Conservation (phyloP, 768 basidiomycete species). For the Saitozyma podzolica region DNA sequence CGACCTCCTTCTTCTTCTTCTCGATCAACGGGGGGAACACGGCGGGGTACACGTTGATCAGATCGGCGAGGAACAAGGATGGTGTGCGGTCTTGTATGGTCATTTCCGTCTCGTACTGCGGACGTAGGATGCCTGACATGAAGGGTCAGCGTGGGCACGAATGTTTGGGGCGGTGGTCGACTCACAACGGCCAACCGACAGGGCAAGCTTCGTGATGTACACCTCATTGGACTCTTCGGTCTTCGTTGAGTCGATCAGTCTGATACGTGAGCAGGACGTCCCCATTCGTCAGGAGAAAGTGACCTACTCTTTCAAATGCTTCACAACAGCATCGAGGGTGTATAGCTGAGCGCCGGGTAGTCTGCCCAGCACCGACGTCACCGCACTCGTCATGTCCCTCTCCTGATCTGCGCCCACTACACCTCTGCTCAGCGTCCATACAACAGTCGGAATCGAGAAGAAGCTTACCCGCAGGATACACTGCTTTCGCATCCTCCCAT, state of each 20-base stretch:
- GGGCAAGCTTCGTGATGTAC: slow-evolving; percentile 80
- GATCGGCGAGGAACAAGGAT: slow-evolving; percentile 76
- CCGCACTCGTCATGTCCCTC: slow-evolving; percentile 55
- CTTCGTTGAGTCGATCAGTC: slow-evolving; percentile 68
- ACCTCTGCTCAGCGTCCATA: slow-evolving; percentile 4
- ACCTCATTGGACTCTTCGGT: slow-evolving; percentile 72
- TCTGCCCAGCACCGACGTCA: slow-evolving; percentile 65
- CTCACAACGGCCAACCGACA: slow-evolving; percentile 83
- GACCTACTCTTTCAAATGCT: slow-evolving; percentile 71
- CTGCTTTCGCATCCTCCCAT: slow-evolving; percentile 83
- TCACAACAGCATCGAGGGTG: slow-evolving; percentile 74
- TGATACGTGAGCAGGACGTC: slow-evolving; percentile 45
- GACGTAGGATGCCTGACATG: slow-evolving; percentile 70
- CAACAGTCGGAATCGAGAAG: not conserved
- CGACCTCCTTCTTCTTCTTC: slow-evolving; percentile 82
- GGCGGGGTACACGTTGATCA: slow-evolving; percentile 70
- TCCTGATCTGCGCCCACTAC: slow-evolving; percentile 64
- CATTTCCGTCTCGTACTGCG: slow-evolving; percentile 74
- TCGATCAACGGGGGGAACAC: slow-evolving; percentile 79
- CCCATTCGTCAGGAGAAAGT: not conserved
- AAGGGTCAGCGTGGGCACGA: slow-evolving; percentile 3
- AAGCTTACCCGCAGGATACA: slow-evolving; percentile 69
- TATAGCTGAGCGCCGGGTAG: slow-evolving; percentile 76
- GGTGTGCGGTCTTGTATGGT: slow-evolving; percentile 91
- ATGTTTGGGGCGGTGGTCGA: slow-evolving; percentile 6